These are phyloP conservation scores for Ceratocystis diversiconidia DNA, from an alignment of 2,329 filamentous ascomycete genomes.

Conservation along the genomic window DNA sequence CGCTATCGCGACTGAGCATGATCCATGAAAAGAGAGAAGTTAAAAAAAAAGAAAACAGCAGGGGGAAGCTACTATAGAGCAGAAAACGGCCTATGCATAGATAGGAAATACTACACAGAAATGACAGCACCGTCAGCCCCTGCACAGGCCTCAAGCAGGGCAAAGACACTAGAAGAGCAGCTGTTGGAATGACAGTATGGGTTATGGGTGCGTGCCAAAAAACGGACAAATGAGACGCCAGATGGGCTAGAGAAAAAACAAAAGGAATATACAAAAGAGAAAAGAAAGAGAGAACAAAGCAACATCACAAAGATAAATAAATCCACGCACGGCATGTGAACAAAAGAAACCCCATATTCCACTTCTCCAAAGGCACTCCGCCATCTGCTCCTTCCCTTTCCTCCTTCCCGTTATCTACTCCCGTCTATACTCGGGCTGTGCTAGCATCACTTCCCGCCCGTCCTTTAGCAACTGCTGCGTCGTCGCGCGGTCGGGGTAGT, in stretches of 20 bases:
- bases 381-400: neutral
- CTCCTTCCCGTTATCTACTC: neutral
- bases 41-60: no score
- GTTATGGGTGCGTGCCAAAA: neutral
- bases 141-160: neutral
- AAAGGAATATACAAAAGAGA: neutral
- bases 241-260: neutral
- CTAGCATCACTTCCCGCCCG: conserved; percentile 23
- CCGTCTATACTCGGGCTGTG: conserved; percentile 22
- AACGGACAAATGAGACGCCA: conserved; percentile 6
- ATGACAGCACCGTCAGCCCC: no score
- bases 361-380: no score
- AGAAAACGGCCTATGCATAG: no score
- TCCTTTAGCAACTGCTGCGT: conserved; percentile 28
- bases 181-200: neutral
- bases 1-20: no score
- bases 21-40: no score
- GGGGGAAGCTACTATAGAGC: no score
- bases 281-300: neutral
- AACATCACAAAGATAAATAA: neutral
- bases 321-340: neutral
- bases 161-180: neutral
- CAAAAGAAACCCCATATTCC: neutral
- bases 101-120: no score
- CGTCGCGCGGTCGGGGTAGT: conserved; percentile 34